phyloP scores from a whole-genome alignment of 805 yeast species.

The Schizosaccharomyces osmophilus region DNA sequence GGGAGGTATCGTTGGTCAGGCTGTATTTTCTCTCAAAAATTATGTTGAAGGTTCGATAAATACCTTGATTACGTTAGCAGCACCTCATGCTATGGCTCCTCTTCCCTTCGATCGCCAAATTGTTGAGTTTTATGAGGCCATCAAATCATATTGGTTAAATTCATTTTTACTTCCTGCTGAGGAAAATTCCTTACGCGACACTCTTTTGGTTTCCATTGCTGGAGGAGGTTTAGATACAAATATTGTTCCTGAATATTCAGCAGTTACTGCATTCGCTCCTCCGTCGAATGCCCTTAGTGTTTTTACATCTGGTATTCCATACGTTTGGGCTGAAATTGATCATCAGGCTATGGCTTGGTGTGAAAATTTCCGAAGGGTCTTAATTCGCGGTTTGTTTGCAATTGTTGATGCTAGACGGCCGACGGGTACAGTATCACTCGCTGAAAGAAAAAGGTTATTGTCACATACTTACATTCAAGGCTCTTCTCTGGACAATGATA shows the following conservation, averaged over 20 bases:
- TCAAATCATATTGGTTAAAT: slow-evolving; percentile 59
- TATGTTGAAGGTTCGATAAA: slow-evolving; percentile 49
- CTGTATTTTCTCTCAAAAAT: slow-evolving; percentile 57
- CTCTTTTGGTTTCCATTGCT: slow-evolving; percentile 61
- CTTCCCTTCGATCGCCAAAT: slow-evolving; percentile 82
- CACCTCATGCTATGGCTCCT: slow-evolving; percentile 86
- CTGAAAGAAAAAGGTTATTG: slow-evolving; percentile 34
- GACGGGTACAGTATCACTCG: slow-evolving; percentile 24
- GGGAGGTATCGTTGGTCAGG: slow-evolving; percentile 91
- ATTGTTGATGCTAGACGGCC: slow-evolving; percentile 27
- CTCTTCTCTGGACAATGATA: not conserved
- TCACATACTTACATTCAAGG: slow-evolving; percentile 6
- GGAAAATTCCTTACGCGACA: slow-evolving; percentile 28
- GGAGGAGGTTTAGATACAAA: slow-evolving; percentile 65
- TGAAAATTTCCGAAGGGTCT: slow-evolving; percentile 45
- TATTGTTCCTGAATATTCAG: slow-evolving; percentile 76
- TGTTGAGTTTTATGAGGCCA: slow-evolving; percentile 41
- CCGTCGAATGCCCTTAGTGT: slow-evolving; percentile 55
- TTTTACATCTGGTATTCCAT: slow-evolving; percentile 64
- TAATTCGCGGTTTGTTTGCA: slow-evolving; percentile 36
- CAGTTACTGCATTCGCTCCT: slow-evolving; percentile 48
- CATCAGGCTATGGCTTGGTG: slow-evolving; percentile 96
- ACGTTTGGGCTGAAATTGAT: slow-evolving; percentile 83
- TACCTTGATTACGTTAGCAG: slow-evolving; percentile 60
- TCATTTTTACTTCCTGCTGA: slow-evolving; percentile 19